These are phyloP conservation scores for Coleophoma cylindrospora DNA, from an alignment of 2,329 filamentous ascomycete genomes.

Conservation along the genomic window DNA sequence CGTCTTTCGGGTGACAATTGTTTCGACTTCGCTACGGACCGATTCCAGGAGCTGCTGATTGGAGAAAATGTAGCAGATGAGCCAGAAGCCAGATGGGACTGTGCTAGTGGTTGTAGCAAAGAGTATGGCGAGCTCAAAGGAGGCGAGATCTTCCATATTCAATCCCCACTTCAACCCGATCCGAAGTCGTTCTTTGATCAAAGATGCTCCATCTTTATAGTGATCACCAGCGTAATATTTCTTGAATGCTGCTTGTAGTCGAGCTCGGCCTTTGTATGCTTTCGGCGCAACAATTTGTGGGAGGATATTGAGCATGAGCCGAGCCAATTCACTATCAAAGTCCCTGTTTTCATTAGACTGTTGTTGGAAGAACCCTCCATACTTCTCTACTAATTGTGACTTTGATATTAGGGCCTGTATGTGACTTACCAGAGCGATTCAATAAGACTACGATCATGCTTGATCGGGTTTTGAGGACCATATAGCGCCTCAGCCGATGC, in stretches of 20 bases:
- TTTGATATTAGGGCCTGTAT: too few relatives aligned
- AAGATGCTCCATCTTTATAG: constrained; percentile 22
- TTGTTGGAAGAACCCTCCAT: too few relatives aligned
- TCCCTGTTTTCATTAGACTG: constrained; percentile 10
- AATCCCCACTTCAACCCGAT: constrained; percentile 25
- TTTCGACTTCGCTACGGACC: constrained; percentile 27
- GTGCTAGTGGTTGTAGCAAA: constrained; percentile 30
- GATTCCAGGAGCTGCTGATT: constrained; percentile 21
- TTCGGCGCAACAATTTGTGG: constrained; percentile 26
- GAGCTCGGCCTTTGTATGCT: constrained; percentile 27
- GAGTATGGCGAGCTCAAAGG: constrained; percentile 28
- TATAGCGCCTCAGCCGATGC: constrained; percentile 38
- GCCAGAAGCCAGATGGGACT: constrained; percentile 34
- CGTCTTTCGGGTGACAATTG: constrained; percentile 4
- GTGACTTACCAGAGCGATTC: constrained; percentile 31
- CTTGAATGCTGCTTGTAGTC: constrained; percentile 30
- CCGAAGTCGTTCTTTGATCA: constrained; percentile 24
- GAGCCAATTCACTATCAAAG: constrained; percentile 23
- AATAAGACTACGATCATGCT: constrained; percentile 27
- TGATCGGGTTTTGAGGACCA: constrained; percentile 38
- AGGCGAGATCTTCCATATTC: constrained; percentile 23
- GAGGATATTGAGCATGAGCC: constrained; percentile 28
- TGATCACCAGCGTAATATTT: constrained; percentile 23
- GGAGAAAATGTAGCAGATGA: constrained; percentile 28
- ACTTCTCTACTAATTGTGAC: too few relatives aligned